A percentile compares a stretch with the other conserved stretches of the same genome.
Evolutionary conservation across 192 early-diverging fungal genomes (phyloP).

Genomic region (Podochytrium sp.): DNA sequence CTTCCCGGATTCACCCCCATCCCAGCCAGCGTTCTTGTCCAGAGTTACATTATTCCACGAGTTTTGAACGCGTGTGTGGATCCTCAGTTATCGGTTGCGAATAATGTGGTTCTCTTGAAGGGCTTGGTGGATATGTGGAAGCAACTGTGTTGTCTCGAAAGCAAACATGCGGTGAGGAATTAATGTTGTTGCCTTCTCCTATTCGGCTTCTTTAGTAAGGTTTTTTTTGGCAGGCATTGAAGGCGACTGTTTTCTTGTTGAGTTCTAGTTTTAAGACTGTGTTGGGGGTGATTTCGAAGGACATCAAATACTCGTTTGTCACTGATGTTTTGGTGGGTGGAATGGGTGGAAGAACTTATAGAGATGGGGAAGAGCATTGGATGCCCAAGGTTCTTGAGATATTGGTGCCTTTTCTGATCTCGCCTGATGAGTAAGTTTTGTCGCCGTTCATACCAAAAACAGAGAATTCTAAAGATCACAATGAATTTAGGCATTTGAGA

Average conservation of each 20-base stretch:
- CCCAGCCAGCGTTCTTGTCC: constrained; percentile 2
- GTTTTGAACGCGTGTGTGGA: constrained; percentile 1
- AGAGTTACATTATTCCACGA: constrained; percentile 14
- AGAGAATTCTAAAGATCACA: background rate
- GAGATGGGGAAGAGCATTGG: constrained; percentile 22
- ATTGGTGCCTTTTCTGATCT: constrained; percentile 23
- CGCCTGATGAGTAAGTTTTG: constrained; percentile 11
- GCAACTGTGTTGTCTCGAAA: constrained; percentile 7
- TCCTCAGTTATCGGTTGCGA: background rate
- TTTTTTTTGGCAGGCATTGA: too few species aligned
- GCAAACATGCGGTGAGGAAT: background rate
- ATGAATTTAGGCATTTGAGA: background rate
- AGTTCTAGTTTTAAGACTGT: constrained; percentile 3
- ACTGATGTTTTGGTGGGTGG: constrained; percentile 11
- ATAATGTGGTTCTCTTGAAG: background rate
- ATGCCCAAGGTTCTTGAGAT: constrained; percentile 25
- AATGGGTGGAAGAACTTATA: background rate
- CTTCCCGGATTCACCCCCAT: background rate
- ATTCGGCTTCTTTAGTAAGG: background rate
- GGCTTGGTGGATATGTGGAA: constrained; percentile 26
- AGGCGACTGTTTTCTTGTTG: background rate
- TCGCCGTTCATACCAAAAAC: too few species aligned
- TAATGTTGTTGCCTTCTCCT: background rate
- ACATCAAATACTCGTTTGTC: constrained; percentile 3
- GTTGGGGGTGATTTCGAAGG: background rate